Evolutionary conservation across 139 green algal genomes (phyloP), one percentile per base, ranked within the genome.

Genomic region (Pleodorina starrii): DNA sequence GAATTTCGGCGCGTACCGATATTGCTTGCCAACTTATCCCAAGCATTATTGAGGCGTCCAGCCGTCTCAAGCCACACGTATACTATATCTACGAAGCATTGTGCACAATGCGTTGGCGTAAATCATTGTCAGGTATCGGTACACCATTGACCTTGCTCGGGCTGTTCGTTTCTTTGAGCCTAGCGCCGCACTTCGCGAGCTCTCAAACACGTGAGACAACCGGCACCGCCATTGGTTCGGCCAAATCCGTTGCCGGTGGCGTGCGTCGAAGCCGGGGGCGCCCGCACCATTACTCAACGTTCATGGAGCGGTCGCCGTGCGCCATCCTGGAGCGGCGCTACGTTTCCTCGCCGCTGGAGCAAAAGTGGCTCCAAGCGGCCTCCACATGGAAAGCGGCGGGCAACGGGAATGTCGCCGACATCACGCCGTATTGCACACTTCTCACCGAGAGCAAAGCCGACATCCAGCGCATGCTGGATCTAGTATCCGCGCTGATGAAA

Each of bases 381-480:
- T 11, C 42, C 0, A 50, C 35, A 25, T 87, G 80, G 80, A 87
- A 87, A 42, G 42, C 42, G 1, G 44, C n/a, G 21, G 60, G 42
- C 43, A 78, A 87, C 44, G 60, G 80, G 5, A 29, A 77, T 29
- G 2, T 85, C 12, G 5, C 2, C 9, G 54, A 85, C 40, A 85
- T 73, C 7, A 38, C 32, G 2, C 78, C 78, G 0, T 85, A 85
- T 51, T 85, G 78, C 50, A 57, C 29, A 17, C 44, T 87, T 40
- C 59, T 87, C 29, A 51, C n/a, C 11, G 80, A 87, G 19, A 87
- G 59, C 12, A 7, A 9, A 42, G 4, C 27, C 17, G 80, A 44
- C 42, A 66, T 87, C 12, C 11, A 78, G 42, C 27, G 60, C 7
- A 87, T 87, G 80, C 60, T 87, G 42, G 43, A 11, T 16, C n/a